phyloP scores from a whole-genome alignment of 495 filamentous ascomycete genomes.

The Parachaetomium inaequale region DNA sequence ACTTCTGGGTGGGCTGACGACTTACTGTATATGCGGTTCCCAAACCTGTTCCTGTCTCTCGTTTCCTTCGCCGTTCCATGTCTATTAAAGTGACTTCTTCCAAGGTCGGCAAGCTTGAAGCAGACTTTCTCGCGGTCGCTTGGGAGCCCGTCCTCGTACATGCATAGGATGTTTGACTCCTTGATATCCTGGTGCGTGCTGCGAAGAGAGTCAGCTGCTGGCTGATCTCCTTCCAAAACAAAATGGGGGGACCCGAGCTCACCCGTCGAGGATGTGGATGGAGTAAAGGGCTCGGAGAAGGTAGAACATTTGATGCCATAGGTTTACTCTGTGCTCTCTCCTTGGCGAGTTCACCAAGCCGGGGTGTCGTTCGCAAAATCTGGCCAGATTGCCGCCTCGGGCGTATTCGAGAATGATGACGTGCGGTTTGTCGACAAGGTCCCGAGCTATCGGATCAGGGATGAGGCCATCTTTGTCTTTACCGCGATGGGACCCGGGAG shows the following conservation, averaged over 20 bases:
- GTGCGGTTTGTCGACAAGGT: not conserved
- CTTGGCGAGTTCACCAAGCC: not conserved
- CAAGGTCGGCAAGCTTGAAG: constrained; percentile 11
- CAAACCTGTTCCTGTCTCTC: too few relatives aligned
- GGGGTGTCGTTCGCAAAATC: not conserved
- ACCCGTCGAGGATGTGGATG: not conserved
- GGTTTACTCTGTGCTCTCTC: not conserved
- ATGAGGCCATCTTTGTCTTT: too few relatives aligned
- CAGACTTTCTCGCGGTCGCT: not conserved
- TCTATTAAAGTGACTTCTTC: not conserved
- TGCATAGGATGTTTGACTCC: constrained; percentile 2
- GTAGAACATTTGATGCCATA: not conserved
- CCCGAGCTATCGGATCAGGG: not conserved
- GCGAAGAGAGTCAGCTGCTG: too few relatives aligned
- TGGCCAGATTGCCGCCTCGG: not conserved
- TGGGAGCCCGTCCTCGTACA: not conserved
- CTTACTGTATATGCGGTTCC: too few relatives aligned
- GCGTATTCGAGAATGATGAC: not conserved
- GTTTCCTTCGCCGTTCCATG: not conserved
- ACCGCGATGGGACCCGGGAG: too few relatives aligned
- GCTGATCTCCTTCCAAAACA: too few relatives aligned
- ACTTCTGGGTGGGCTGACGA: too few relatives aligned
- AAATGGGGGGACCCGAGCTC: not conserved
- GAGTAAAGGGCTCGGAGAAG: not conserved
- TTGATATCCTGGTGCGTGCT: not conserved